phyloP scores from a whole-genome alignment of 1,284 basidiomycete species.

The Tylopilus orsonianus region DNA sequence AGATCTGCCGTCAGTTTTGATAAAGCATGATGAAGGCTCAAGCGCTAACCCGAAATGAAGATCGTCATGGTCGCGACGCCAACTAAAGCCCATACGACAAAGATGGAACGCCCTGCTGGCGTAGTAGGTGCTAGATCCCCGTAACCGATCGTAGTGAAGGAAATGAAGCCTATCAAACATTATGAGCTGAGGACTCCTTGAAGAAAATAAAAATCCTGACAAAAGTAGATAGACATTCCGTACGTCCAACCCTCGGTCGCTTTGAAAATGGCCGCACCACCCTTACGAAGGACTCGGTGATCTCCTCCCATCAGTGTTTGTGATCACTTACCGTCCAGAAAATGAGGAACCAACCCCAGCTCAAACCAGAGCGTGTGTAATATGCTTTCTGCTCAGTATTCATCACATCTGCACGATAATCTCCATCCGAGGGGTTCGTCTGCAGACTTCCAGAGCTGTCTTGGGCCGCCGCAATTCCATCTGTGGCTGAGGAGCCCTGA shows the following conservation, averaged over 20 bases:
- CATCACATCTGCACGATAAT: slow-evolving; percentile 21
- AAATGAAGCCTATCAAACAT: slow-evolving; percentile 46
- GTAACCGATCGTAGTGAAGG: slow-evolving; percentile 71
- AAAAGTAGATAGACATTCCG: slow-evolving; percentile 67
- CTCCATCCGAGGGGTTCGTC: slow-evolving; percentile 8
- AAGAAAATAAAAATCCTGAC: slow-evolving; percentile 39
- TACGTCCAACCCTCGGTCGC: slow-evolving; percentile 52
- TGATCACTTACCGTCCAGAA: slow-evolving; percentile 53
- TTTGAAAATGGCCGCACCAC: slow-evolving; percentile 57
- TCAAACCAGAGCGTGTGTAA: slow-evolving; percentile 45
- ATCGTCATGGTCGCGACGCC: slow-evolving; percentile 78
- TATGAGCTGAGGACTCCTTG: slow-evolving; percentile 3
- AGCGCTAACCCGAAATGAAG: slow-evolving; percentile 59
- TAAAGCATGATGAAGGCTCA: neutral
- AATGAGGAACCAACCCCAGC: slow-evolving; percentile 49
- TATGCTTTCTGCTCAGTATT: slow-evolving; percentile 47
- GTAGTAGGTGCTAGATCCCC: slow-evolving; percentile 65
- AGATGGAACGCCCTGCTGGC: slow-evolving; percentile 71
- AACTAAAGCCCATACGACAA: slow-evolving; percentile 79
- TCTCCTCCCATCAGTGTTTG: neutral
- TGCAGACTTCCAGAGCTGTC: slow-evolving; percentile 17
- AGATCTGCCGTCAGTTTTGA: slow-evolving; percentile 8
- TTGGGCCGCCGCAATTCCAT: neutral
- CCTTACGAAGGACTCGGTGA: slow-evolving; percentile 26
- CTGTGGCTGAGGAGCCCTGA: neutral